Evolutionary conservation across 306 rosid genomes (phyloP).

Genomic region (Fragaria ananassa): DNA sequence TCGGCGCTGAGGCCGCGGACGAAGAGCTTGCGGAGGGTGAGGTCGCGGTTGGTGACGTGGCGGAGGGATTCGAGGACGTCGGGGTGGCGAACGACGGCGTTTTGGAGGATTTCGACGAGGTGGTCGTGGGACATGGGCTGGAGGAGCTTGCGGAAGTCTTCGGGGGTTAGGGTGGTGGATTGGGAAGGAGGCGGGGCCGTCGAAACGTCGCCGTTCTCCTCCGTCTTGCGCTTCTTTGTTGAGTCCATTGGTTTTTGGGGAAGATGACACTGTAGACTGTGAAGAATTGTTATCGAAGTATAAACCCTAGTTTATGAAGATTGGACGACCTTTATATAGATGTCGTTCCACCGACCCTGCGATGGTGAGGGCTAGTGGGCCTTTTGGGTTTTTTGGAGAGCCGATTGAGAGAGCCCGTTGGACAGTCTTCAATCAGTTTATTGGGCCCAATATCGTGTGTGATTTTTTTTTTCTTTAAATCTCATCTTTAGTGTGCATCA

Average conservation of each 20-base stretch:
- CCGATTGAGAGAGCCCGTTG: too few species aligned
- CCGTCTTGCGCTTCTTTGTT: slow-evolving; percentile 62
- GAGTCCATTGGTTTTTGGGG: slow-evolving; percentile 39
- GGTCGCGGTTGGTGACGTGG: slow-evolving; percentile 41
- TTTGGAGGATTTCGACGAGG: slow-evolving; percentile 49
- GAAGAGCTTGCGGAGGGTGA: slow-evolving; percentile 67
- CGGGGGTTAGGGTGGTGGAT: slow-evolving; percentile 27
- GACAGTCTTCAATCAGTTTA: background rate
- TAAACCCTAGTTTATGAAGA: slow-evolving; percentile 16
- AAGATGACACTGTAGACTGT: background rate
- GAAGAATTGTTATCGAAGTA: background rate
- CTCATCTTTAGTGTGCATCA: too few species aligned
- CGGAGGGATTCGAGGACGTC: slow-evolving; percentile 58
- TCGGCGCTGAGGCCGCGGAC: slow-evolving; percentile 74
- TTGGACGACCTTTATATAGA: background rate
- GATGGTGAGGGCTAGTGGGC: background rate
- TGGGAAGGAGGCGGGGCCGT: background rate
- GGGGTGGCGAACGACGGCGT: slow-evolving; percentile 46
- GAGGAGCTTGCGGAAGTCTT: slow-evolving; percentile 55
- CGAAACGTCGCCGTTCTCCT: slow-evolving; percentile 43
- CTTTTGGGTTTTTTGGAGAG: background rate
- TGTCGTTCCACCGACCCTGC: background rate
- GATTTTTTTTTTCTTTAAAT: too few species aligned
- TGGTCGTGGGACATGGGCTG: slow-evolving; percentile 53
- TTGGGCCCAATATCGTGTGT: background rate